These are phyloP conservation scores for Pythium volutum DNA, from an alignment of 352 stramenopile species.

Conservation along the genomic window DNA sequence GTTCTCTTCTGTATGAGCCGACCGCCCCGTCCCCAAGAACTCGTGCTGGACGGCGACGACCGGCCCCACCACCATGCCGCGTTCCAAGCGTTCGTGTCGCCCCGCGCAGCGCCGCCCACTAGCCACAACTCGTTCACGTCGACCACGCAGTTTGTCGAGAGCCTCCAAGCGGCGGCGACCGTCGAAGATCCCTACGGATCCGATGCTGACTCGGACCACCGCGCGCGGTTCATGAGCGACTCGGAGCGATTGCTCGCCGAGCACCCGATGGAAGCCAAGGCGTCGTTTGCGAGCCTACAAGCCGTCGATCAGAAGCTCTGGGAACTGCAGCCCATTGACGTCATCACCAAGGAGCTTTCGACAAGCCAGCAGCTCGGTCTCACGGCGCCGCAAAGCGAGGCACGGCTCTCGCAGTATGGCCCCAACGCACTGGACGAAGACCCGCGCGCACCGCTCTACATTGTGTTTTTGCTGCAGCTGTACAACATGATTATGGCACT, in stretches of 20 bases:
- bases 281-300: constrained; percentile 57
- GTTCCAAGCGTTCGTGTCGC: constrained; percentile 10
- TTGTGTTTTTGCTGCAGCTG: constrained; percentile 73
- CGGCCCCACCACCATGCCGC: constrained; percentile 2
- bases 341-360: constrained; percentile 48
- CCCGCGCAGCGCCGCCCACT: not conserved
- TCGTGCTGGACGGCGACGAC: not conserved
- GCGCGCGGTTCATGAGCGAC: constrained; percentile 61
- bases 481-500: constrained; percentile 79
- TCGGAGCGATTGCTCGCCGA: constrained; percentile 49
- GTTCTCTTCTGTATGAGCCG: not conserved
- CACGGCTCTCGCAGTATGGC: constrained; percentile 42
- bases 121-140: constrained; percentile 11
- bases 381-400: constrained; percentile 36
- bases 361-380: constrained; percentile 52
- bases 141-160: constrained; percentile 7
- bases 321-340: constrained; percentile 41
- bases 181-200: constrained; percentile 7
- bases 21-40: not conserved
- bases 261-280: constrained; percentile 40
- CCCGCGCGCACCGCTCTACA: constrained; percentile 46
- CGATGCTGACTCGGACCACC: constrained; percentile 29
- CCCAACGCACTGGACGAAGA: constrained; percentile 66
- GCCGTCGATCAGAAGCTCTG: constrained; percentile 49
- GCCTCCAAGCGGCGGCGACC: constrained; percentile 8